These are phyloP conservation scores for Mucor sp. DNA, from an alignment of 371 early-diverging fungal genomes.

Conservation along the genomic window DNA sequence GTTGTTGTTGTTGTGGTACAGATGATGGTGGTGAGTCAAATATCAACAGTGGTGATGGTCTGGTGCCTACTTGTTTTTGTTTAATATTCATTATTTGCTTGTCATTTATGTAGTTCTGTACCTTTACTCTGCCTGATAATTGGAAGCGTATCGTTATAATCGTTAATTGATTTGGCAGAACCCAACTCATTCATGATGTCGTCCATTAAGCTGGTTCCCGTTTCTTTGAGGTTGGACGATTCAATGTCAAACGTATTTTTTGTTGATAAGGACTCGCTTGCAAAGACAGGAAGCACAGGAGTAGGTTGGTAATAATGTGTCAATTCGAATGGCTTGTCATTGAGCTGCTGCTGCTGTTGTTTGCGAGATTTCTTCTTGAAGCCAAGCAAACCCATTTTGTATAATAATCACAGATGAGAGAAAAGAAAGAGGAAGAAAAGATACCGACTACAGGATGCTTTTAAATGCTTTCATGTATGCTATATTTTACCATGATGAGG, in stretches of 20 bases:
- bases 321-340: not conserved
- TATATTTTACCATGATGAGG: not conserved
- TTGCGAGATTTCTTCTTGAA: constrained; percentile 21
- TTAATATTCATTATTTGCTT: not conserved
- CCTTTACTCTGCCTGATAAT: not conserved
- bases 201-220: constrained; percentile 24
- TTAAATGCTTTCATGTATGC: not conserved
- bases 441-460: not conserved
- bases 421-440: not conserved
- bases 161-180: not conserved
- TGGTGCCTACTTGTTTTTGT: not conserved
- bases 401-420: not conserved
- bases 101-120: not conserved
- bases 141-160: not conserved
- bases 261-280: not conserved
- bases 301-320: not conserved
- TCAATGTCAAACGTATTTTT: not conserved
- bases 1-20: not conserved
- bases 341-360: constrained; percentile 6
- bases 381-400: constrained; percentile 24
- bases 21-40: constrained; percentile 1
- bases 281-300: not conserved
- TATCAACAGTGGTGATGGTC: not conserved
- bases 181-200: constrained; percentile 32
- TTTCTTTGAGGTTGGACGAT: not conserved